Base-by-base conservation (phyloP, 495 filamentous ascomycete species). In the Aspergillus cavernicola region DNA sequence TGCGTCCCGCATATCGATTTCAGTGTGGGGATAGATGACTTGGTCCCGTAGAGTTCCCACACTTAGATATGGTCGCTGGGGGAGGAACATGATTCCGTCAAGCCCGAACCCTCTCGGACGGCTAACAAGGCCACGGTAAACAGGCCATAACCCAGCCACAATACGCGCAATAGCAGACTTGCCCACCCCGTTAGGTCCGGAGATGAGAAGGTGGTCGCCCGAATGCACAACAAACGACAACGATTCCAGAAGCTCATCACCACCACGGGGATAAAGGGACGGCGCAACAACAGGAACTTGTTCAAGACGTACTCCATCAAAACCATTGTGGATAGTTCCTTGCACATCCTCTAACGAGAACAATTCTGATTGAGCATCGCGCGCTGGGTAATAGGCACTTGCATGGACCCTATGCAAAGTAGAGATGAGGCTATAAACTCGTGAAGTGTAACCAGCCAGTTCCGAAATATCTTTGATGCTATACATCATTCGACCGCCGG, bases 401-500 rank as follows among this genome's bases (percentile, higher is more conserved):
- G 93, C 92, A 58, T 99, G 91, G 0, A 93, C 92, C 28, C 95
- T 83, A 63, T 99, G 95, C 23, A 99, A 83, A 0, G 92, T 93
- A 5, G 89, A 90, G 58, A 97, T 93, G 22, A 99, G 80, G 28
- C 88, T 91, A 73, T 96, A 99, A 11, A 99, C 91, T 13, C 93
- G 87, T 15, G 90, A 95, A 8, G 93, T 97, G 74, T 97, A 96
- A 19, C 93, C 93, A 1, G 93, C 95, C 45, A 98, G 78, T 64
- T 98, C 93, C 44, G 92, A 95, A 60, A 98, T 78, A 47, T 81
- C 95, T 73, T 99, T 99, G 73, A 99, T 92, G 57, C 86, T 90
- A 73, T 97, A 97, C 95, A 99, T 99, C 86, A 99, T 93, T 31
- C 95, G 80, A 18, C 92, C 91, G 48, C 95, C 95, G 8, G 95